These are phyloP conservation scores for Rugosomyces carneus DNA, from an alignment of 1,284 basidiomycete species.

Conservation along the genomic window DNA sequence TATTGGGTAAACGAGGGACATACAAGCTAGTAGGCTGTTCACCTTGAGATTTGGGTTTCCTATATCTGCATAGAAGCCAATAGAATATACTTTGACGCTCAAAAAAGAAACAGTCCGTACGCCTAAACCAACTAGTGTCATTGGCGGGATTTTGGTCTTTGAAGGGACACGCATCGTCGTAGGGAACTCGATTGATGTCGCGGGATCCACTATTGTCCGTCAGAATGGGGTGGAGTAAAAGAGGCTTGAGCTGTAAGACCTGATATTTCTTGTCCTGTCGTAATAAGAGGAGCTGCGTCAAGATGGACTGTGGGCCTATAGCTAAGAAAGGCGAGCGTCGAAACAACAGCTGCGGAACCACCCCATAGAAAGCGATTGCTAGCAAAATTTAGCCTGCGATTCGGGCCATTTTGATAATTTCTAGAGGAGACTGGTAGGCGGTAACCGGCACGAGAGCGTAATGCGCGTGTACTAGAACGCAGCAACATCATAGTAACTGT, in stretches of 20 bases:
- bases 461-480: conserved; percentile 10
- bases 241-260: conserved; percentile 13
- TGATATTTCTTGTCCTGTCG: conserved; percentile 16
- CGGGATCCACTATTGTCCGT: conserved; percentile 51
- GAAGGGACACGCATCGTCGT: conserved; percentile 55
- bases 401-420: not conserved
- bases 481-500: too few relatives aligned
- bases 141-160: conserved; percentile 50
- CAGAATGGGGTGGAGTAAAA: not conserved
- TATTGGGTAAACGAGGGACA: not conserved
- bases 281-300: conserved; percentile 24
- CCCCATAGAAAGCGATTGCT: conserved; percentile 13
- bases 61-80: conserved; percentile 82
- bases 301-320: conserved; percentile 21
- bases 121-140: conserved; percentile 74
- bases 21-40: not conserved
- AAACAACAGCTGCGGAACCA: conserved; percentile 10
- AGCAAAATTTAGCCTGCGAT: not conserved
- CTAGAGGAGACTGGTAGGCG: not conserved
- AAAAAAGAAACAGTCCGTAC: conserved; percentile 84
- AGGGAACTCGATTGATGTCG: conserved; percentile 68
- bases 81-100: conserved; percentile 77
- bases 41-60: conserved; percentile 54
- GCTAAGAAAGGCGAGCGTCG: conserved; percentile 9
- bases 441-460: conserved; percentile 1